Base-by-base conservation (phyloP, 495 filamentous ascomycete species). In the Staphylotrichum tortipilum region DNA sequence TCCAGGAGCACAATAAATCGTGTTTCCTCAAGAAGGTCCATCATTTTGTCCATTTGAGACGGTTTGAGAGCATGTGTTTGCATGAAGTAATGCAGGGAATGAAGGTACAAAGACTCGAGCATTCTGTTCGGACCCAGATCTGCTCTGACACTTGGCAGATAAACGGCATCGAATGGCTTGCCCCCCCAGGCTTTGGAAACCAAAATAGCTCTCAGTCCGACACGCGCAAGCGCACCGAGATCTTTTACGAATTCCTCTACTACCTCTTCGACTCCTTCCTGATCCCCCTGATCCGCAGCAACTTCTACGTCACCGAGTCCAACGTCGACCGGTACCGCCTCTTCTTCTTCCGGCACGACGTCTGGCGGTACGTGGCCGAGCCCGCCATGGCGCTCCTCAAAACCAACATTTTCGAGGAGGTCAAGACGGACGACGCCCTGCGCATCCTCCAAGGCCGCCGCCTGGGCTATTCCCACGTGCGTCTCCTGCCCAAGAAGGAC, bases 251-350 rank as follows among this genome's bases (percentile, higher is more conserved):
- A 59, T 82, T 96, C 47, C 53, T 96, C 0, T 97, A 95, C 67
- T 98, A 89, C 64, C 52, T 94, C 2, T 90, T 97, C 54, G 91
- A 98, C 57, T 94, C 89, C 0, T 71, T 97, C 23, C 57, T 98
- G 15, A 87, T 96, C 52, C 92, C 92, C 7, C 77, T 97, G 1
- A 77, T 98, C 42, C 82, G 88, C 14, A 77, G 78, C 18, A 86
- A 92, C 58, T 98, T 98, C 55, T 88, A 98, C 56, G 87, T 96
- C 21, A 98, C 92, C 1, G 92, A 98, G 63, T 91, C 88, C 2
- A 87, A 81, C 54, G 69, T 74, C 6, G 83, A 96, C 58, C 76
- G 80, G 21, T 88, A 94, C 58, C 81, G 81, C 7, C 69, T 97
- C 1, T 95, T 95, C 65, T 98, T 87, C 69, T 97, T 96, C 57